Evolutionary conservation across 2,329 filamentous ascomycete species (phyloP).

Genomic region (Colletotrichum acutatum): DNA sequence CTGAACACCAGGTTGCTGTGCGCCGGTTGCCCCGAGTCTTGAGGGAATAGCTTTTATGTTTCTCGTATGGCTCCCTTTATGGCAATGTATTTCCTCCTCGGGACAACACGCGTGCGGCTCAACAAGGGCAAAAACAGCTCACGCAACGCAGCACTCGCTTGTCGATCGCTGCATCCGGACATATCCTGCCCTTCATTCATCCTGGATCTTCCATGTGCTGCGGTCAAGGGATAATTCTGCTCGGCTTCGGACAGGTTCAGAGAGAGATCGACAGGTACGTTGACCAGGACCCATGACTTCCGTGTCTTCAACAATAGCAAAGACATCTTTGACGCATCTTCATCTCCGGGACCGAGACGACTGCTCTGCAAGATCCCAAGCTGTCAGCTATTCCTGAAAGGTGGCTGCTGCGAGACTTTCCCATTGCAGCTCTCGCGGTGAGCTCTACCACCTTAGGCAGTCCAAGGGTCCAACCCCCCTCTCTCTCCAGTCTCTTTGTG

Average conservation of each 20-base stretch:
- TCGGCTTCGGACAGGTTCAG: conserved; percentile 16
- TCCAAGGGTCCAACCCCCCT: conserved; percentile 29
- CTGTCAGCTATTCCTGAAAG: background rate
- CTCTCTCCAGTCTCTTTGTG: background rate
- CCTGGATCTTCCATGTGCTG: conserved; percentile 18
- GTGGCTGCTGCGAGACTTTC: conserved; percentile 14
- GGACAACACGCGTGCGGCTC: conserved; percentile 15
- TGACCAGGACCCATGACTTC: conserved; percentile 5
- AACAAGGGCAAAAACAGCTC: background rate
- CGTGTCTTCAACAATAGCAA: background rate
- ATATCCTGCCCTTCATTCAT: background rate
- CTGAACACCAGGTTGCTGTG: conserved; percentile 15
- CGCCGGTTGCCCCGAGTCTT: background rate
- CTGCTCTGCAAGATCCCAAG: background rate
- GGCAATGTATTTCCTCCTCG: background rate
- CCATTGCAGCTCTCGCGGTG: conserved; percentile 2
- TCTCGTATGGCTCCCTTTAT: background rate
- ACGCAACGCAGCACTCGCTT: conserved; percentile 14
- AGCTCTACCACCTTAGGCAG: background rate
- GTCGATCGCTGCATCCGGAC: conserved; percentile 32
- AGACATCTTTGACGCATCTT: background rate
- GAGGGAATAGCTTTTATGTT: background rate
- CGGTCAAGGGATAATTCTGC: conserved; percentile 9
- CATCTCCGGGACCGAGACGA: background rate
- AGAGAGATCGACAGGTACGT: conserved; percentile 33